Conservation (phyloP, 495 filamentous ascomycete species). For the Tuber umbilicatum region DNA sequence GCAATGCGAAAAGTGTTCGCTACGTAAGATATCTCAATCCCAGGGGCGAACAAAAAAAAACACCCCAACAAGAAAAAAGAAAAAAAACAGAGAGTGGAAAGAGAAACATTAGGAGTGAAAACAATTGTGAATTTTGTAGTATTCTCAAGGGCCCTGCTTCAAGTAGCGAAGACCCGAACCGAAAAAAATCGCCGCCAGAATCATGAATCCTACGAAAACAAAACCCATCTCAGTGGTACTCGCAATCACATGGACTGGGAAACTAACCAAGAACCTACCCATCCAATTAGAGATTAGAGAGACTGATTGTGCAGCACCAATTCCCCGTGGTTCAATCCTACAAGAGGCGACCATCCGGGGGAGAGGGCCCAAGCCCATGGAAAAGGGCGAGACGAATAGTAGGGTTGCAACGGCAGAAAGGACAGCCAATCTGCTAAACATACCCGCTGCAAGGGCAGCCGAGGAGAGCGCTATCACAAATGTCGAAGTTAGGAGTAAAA, state of each 20-base stretch:
- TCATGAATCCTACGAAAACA: constrained; percentile 17
- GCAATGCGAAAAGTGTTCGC: too few species aligned
- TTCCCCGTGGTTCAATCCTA: constrained; percentile 77
- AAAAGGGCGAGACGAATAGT: constrained; percentile 80
- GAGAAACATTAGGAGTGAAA: too few species aligned
- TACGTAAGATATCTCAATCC: too few species aligned
- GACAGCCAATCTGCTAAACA: constrained; percentile 59
- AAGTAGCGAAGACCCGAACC: background rate
- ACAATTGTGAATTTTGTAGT: too few species aligned
- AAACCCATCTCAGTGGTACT: constrained; percentile 16
- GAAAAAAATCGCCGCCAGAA: background rate
- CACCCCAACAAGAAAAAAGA: too few species aligned
- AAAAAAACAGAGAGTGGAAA: too few species aligned
- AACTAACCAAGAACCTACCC: constrained; percentile 72
- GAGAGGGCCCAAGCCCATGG: too few species aligned
- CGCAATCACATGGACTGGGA: constrained; percentile 31
- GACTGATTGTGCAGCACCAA: constrained; percentile 80
- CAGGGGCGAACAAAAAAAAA: too few species aligned
- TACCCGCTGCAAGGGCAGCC: constrained; percentile 65
- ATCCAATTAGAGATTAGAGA: constrained; percentile 81
- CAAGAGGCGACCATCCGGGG: constrained; percentile 88
- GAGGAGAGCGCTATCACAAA: constrained; percentile 72
- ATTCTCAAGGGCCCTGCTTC: too few species aligned
- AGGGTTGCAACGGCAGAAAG: constrained; percentile 74
- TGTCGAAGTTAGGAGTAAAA: constrained; percentile 71